Evolutionary conservation across 371 early-diverging fungal species (phyloP), one percentile per base, ranked within the genome.

Genomic region (Mucor saturninus): DNA sequence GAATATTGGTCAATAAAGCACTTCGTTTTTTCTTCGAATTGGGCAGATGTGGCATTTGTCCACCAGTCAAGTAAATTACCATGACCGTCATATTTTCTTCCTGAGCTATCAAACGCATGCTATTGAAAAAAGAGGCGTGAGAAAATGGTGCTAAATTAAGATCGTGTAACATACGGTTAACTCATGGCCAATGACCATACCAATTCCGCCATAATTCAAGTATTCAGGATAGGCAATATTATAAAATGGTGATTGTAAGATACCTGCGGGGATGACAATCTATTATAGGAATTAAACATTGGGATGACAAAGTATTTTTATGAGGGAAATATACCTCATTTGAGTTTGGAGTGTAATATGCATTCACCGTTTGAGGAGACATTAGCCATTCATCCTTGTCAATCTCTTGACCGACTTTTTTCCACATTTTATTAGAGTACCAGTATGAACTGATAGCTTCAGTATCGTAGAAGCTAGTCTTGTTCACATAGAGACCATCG

Each of bases 1-100:
- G 66, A 62, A 62, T 88, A 91, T 60, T 87, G 86, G 8, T 86
- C 64, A 15, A 86, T 71, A 71, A 86, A 90, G 72, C 90, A 89
- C 50, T 80, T 57, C 0, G 88, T 60, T 28, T 65, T 66, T 46
- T 79, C 65, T 32, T 80, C 72, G 60, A 86, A 92, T 30, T 77
- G 66, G 11, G 28, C 54, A 5, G 67, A 63, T 0, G 87, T 80
- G 6, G 52, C 45, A 4, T 79, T 72, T 5, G 83, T 76, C 90
- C 90, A 90, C 92, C 92, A 92, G 59, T 87, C 75, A 8, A 21
- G 62, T 50, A 67, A 35, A 30, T 51, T 49, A 26, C 79, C 77
- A n/a, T 72, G 15, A 39, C 65, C 60, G 55, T 89, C 86, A 64
- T 72, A 89, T 32, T 79, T 69, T 48, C 81, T 74, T 21, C 91